Base-by-base conservation (phyloP, 352 stramenopile genomes). In the Globisporangium paroecandrum region DNA sequence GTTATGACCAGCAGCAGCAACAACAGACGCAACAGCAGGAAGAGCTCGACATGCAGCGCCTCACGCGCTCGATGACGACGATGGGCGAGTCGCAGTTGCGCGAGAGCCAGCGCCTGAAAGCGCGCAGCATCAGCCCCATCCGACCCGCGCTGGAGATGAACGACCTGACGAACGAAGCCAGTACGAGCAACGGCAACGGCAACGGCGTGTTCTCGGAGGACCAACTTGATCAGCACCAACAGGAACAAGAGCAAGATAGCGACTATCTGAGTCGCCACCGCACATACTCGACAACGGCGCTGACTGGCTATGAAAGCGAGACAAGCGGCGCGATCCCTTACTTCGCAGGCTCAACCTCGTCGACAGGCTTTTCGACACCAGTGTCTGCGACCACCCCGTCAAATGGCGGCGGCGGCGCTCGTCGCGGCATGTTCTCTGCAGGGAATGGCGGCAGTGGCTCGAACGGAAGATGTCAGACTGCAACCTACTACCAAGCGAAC, bases 61-160 rank as follows among this genome's bases (percentile, higher is more conserved):
- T 36, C 18, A 74, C 66, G 57, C 70, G 79, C 1, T 87, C 77
- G 5, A 79, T 82, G 74, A 70, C 74, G 53, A 71, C 71, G n/a
- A 58, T 79, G 57, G 70, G 62, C 20, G 72, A 79, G 64, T 43
- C 65, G 47, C 70, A 65, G 6, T 69, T 27, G 7, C 51, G 58
- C 4, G 49, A 65, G 13, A 59, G 49, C 18, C 76, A 76, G 22
- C 70, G 70, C 62, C 70, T 65, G n/a, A 68, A 77, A 18, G 71
- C 80, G 70, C 78, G 73, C n/a, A 89, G 77, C 20, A 76, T 82
- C 41, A 89, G 80, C 59, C 79, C 82, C 3, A 63, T 76, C 8
- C 76, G 72, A 12, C 25, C 41, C n/a, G 20, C 47, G 36, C 53
- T 70, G 32, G 74, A 73, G 57, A 65, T 65, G 32, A 41, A 47